Base-by-base conservation (phyloP, 805 yeast species). In the Cyberlindnera samutprakarnensis region DNA sequence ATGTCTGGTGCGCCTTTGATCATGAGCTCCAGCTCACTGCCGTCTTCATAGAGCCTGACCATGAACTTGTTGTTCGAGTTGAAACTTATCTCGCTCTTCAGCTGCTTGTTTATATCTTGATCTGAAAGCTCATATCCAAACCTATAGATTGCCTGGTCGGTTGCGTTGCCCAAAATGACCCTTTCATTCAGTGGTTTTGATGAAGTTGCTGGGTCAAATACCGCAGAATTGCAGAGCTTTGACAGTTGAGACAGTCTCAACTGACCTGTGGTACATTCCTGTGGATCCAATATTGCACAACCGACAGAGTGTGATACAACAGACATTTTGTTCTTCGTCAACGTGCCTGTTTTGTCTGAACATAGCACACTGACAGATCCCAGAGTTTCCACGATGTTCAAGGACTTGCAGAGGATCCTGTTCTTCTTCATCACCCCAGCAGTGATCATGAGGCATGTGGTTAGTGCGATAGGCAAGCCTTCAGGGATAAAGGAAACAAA, bases 361-460 rank as follows among this genome's bases (percentile, higher is more conserved):
- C 67, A 63, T 23, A 62, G 42, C 31, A 49, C 73, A 45, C 69
- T 68, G 15, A 72, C 70, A 12, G 72, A 62, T 12, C 79, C 81
- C 41, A 74, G 56, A 13, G 79, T 73, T 47, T 74, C 80, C 18
- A 71, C 70, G 17, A 66, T 62, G 12, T 68, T 50, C 31, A 70
- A 51, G 3, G 68, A 53, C 39, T 69, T 64, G 32, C 70, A 67
- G 30, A 70, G 53, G 21, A 72, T 61, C 30, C 65, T 61, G 37
- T 57, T 50, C 34, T 58, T 56, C 29, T 54, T 59, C 74, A 72
- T 69, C 28, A 54, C 56, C 24, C 49, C 47, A 14, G 77, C 74
- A 18, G 72, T 64, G 25, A 71, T 61, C 20, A 68, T 51, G 34
- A 72, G 53, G 44, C 57, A 75, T 37, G 62, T 70, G 44, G 68